Percentiles rank a stretch among this genome's conserved stretches.
Conservation (phyloP, 2,329 filamentous ascomycete genomes). For the Colletotrichum incanum region DNA sequence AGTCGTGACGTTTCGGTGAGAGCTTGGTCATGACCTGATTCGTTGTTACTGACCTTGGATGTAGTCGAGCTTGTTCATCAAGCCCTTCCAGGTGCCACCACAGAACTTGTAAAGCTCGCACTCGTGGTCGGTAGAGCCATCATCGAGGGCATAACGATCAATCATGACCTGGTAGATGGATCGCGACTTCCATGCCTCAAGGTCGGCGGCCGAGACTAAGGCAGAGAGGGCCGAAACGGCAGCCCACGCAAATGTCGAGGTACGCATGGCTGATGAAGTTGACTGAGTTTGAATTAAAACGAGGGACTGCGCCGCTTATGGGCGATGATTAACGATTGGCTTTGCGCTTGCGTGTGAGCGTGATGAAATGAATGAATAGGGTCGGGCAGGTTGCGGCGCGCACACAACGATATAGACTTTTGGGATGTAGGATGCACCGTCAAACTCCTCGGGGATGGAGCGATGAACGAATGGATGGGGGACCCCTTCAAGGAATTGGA, state of each 20-base stretch:
- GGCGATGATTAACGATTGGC: constrained; percentile 29
- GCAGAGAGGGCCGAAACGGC: constrained; percentile 35
- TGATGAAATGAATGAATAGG: constrained; percentile 37
- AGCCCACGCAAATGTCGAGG: constrained; percentile 38
- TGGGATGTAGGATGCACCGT: constrained; percentile 17
- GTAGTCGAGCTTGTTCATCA: constrained; percentile 66
- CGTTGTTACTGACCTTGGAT: constrained; percentile 56
- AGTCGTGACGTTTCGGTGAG: background rate
- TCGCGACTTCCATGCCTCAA: constrained; percentile 47
- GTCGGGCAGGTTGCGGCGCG: constrained; percentile 29
- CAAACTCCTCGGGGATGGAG: constrained; percentile 17
- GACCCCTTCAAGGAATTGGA: constrained; percentile 23
- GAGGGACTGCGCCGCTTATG: constrained; percentile 37
- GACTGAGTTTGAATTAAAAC: constrained; percentile 25
- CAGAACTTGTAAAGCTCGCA: constrained; percentile 63
- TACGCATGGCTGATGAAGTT: constrained; percentile 23
- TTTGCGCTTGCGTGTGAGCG: constrained; percentile 28
- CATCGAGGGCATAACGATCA: constrained; percentile 59
- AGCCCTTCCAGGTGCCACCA: constrained; percentile 65
- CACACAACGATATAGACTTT: constrained; percentile 40
- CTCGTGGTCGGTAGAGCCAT: constrained; percentile 59
- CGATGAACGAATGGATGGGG: constrained; percentile 36
- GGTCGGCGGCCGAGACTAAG: constrained; percentile 30
- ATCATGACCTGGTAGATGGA: constrained; percentile 64
- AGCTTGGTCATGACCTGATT: background rate